Evolutionary conservation across 345 rosid species (phyloP).

Genomic region (Carallia pectinifolia): DNA sequence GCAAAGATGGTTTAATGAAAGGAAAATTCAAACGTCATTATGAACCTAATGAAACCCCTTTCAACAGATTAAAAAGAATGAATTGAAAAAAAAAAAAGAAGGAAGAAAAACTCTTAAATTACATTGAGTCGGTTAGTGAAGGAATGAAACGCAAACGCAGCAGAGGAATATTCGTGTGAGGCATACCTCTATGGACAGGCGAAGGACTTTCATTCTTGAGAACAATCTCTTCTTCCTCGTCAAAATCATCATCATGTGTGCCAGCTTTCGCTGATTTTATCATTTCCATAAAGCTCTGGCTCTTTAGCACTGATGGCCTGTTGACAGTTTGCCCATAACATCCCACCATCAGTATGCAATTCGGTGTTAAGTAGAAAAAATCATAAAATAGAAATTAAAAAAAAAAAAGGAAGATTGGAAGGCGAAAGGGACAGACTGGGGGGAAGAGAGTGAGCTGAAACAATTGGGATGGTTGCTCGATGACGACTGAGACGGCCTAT

Average conservation of each 20-base stretch:
- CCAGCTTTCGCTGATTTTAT: conserved; percentile 46
- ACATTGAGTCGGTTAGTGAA: too few relatives aligned
- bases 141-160: too few relatives aligned
- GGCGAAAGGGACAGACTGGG: conserved; percentile 53
- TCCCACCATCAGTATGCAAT: neutral
- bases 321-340: conserved; percentile 4
- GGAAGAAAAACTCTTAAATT: too few relatives aligned
- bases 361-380: neutral
- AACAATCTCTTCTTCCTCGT: conserved; percentile 68
- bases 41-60: neutral
- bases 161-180: neutral
- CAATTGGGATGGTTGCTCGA: conserved; percentile 50
- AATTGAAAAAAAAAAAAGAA: too few relatives aligned
- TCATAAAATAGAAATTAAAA: neutral
- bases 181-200: conserved; percentile 52
- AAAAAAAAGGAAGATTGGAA: neutral
- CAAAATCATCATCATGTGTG: conserved; percentile 60
- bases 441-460: conserved; percentile 68
- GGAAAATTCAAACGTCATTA: neutral
- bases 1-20: neutral
- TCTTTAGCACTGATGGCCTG: conserved; percentile 63
- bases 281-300: conserved; percentile 91
- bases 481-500: conserved; percentile 51
- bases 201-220: conserved; percentile 70
- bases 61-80: neutral